Base-by-base conservation (phyloP, 805 yeast species). In the Starmera caribaea region DNA sequence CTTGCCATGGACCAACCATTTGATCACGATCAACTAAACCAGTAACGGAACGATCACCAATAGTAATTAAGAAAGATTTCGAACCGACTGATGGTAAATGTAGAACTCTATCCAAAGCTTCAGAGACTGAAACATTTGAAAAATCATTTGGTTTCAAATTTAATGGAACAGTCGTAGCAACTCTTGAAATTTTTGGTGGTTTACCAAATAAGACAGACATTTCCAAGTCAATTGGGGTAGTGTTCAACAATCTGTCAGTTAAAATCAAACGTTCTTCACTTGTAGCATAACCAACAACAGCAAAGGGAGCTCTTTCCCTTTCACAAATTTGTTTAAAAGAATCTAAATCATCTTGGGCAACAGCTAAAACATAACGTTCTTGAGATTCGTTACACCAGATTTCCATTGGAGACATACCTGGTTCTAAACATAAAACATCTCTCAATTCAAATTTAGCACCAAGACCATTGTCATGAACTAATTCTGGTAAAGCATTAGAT, bases 321-420 rank as follows among this genome's bases (percentile, higher is more conserved):
- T 74, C 76, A 71, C 97, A 92, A 40, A 92, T 81, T 40, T 71
- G 74, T 55, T 76, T 74, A 65, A 92, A 92, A 16, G 68, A 50
- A 7, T 74, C 74, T 43, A 90, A 64, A 57, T 88, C 84, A 45
- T 76, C 79, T 40, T 85, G 85, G 13, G 87, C 73, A 45, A 92
- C 95, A 48, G 96, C 97, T 52, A 92, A 64, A 17, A 92, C 99
- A 54, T 89, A 92, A 62, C 99, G 80, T 64, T 92, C 99, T 67
- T 92, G 99, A 3, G 97, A 92, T 66, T 92, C 98, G 54, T 95
- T 90, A 75, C 99, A 92, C 99, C 99, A 92, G 47, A 92, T 87
- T 68, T 92, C 98, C 95, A 92, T 86, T 41, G 99, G 97, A 5
- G 97, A 90, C 97, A 92, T 87, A 42, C 97, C 95, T 37, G 96